phyloP scores from a whole-genome alignment of 768 basidiomycete species.

The Tulasnella sp. region DNA sequence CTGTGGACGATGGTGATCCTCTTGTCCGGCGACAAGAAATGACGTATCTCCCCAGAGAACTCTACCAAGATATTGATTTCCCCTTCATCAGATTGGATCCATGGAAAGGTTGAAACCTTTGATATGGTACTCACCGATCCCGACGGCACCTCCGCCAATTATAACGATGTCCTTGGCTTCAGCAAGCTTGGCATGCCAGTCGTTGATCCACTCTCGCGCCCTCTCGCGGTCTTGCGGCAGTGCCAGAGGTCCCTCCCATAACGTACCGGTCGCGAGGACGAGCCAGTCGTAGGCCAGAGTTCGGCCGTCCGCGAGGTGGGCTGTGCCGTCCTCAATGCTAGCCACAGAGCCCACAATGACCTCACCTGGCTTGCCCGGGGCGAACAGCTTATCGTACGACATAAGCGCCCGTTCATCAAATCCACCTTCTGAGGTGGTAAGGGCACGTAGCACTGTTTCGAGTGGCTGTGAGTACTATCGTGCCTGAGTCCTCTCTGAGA shows the following conservation, averaged over 20 bases:
- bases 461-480: too few relatives aligned
- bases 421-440: slow-evolving; percentile 35
- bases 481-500: background rate
- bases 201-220: slow-evolving; percentile 4
- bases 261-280: slow-evolving; percentile 20
- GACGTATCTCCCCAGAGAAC: slow-evolving; percentile 19
- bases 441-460: slow-evolving; percentile 34
- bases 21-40: slow-evolving; percentile 16
- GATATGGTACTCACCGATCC: slow-evolving; percentile 19
- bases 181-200: slow-evolving; percentile 16
- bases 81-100: too few relatives aligned
- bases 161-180: slow-evolving; percentile 18
- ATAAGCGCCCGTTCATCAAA: slow-evolving; percentile 36
- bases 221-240: slow-evolving; percentile 11
- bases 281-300: slow-evolving; percentile 18
- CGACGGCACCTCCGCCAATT: slow-evolving; percentile 21
- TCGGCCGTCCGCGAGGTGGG: slow-evolving; percentile 18
- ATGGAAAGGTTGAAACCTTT: too few relatives aligned
- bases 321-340: slow-evolving; percentile 30
- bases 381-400: slow-evolving; percentile 34
- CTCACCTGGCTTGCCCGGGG: slow-evolving; percentile 34
- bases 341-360: slow-evolving; percentile 28
- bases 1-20: slow-evolving; percentile 20
- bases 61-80: background rate
- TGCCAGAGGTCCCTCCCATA: slow-evolving; percentile 15